Conservation (phyloP, 1,284 basidiomycete species). For the Ganoderma boninense region DNA sequence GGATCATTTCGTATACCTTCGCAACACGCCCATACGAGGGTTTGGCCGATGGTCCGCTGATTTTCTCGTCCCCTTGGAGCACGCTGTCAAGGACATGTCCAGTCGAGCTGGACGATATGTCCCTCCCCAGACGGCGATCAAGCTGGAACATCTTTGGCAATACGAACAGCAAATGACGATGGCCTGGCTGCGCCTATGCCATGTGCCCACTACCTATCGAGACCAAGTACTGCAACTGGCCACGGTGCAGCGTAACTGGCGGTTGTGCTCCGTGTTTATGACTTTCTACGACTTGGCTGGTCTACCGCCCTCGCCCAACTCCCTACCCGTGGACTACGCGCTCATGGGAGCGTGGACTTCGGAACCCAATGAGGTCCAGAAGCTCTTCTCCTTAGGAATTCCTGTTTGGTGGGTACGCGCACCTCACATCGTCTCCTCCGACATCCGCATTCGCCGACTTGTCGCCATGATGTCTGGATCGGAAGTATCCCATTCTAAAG, state of each 20-base stretch:
- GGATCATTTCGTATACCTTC: not conserved
- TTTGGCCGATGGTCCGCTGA: not conserved
- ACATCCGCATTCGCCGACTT: not conserved
- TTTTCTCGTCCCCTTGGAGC: not conserved
- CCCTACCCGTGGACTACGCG: not conserved
- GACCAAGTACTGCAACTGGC: not conserved
- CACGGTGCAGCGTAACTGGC: not conserved
- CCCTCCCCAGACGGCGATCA: not conserved
- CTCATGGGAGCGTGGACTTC: conserved; percentile 3
- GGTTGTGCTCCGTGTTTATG: not conserved
- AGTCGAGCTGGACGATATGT: not conserved
- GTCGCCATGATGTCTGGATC: too few relatives aligned
- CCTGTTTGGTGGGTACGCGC: conserved; percentile 15
- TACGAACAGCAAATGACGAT: not conserved
- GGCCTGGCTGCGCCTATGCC: not conserved
- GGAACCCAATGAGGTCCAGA: not conserved
- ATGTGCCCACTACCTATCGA: not conserved
- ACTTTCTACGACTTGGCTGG: not conserved
- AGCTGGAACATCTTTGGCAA: not conserved
- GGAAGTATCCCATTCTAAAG: too few relatives aligned
- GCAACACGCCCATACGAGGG: not conserved
- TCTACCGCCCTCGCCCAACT: too few relatives aligned
- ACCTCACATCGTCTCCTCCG: not conserved
- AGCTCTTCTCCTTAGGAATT: not conserved
- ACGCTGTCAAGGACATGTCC: not conserved